Base-by-base conservation (phyloP, 176 grass and related monocot species). In the Urochloa ruziziensis region DNA sequence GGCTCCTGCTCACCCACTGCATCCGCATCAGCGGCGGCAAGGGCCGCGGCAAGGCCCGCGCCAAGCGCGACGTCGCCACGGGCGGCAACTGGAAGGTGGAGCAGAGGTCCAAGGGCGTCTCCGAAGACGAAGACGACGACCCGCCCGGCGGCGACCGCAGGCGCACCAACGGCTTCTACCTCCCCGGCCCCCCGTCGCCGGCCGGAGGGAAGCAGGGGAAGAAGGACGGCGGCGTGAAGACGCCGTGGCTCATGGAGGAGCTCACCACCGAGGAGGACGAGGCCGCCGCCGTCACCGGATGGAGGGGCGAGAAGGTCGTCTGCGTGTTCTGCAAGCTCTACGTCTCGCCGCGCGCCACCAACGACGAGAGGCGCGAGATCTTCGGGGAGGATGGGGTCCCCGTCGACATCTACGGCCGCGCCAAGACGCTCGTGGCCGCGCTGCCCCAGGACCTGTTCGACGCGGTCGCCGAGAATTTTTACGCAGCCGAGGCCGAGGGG, bases 221-320 rank as follows among this genome's bases (percentile, higher is more conserved):
- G 28, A 53, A 28, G 9, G 24, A 27, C 56, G 9, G 3, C 56
- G 56, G n/a, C 56, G 23, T 58, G 7, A 73, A 73, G 79, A 77
- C 79, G 19, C 5, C 63, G 14, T 88, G 86, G 86, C 32, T 88
- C 5, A 83, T 88, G 80, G 53, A 83, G 73, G 53, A 88, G 64
- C 40, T 63, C 72, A 69, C 73, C 52, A 47, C 12, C 24, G 17
- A 4, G 40, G 71, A 47, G 8, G n/a, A 68, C 17, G 52, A 32
- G 21, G n/a, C 11, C 30, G 51, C 11, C 12, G 34, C 29, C 8
- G 18, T 0, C 11, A 18, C 3, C 7, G 43, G 56, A 0, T 59
- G 56, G 56, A 59, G 10, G 3, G 43, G 24, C 16, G 24, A 43
- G 0, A 18, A 37, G 37, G 0, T 17, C 19, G 14, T 51, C 32